Evolutionary conservation across 2,329 filamentous ascomycete genomes (phyloP), one percentile per base, ranked within the genome.

Genomic region (Calonectria fujianensis): DNA sequence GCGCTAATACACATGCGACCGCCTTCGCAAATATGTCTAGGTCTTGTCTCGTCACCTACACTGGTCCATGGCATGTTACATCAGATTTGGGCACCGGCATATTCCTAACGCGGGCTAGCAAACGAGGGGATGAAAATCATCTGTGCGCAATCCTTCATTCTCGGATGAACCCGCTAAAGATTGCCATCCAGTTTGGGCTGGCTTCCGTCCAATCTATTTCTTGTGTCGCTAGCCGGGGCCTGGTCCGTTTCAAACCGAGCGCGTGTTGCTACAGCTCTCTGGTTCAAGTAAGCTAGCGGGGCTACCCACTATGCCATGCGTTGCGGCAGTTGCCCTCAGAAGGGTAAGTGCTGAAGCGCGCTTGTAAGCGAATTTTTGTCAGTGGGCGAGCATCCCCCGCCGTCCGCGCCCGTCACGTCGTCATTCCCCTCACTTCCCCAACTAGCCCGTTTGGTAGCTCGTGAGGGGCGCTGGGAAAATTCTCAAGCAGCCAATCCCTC

Each of bases 401-500:
- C 27, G 41, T 39, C 70, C 11, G 20, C 32, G 31, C 41, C 54
- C n/a, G 7, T 57, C 45, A 41, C 69, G 18, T 20, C 31, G 63
- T 32, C 59, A n/a, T 72, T 61, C 66, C 71, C 66, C 72, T 73
- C 71, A 73, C 61, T 61, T 66, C 72, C 51, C 72, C 66, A 74
- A 70, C 72, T 51, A 35, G 41, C 41, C 41, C 41, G 41, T 48
- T 48, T 48, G 41, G 41, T 48, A 35, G 48, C 59, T 61, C n/a
- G 51, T 74, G 69, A 59, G 61, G 69, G 39, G 54, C 63, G 69
- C 32, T 35, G 32, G 54, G 54, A 50, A 41, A 52, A 65, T 54
- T 37, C 57, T 59, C 65, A 63, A 66, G 67, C 72, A 74, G 71
- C 79, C 76, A 80, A 78, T 76, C 78, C 74, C 50, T 77, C 70